Conservation (phyloP, 345 rosid species). For the Bruguiera sexangula region DNA sequence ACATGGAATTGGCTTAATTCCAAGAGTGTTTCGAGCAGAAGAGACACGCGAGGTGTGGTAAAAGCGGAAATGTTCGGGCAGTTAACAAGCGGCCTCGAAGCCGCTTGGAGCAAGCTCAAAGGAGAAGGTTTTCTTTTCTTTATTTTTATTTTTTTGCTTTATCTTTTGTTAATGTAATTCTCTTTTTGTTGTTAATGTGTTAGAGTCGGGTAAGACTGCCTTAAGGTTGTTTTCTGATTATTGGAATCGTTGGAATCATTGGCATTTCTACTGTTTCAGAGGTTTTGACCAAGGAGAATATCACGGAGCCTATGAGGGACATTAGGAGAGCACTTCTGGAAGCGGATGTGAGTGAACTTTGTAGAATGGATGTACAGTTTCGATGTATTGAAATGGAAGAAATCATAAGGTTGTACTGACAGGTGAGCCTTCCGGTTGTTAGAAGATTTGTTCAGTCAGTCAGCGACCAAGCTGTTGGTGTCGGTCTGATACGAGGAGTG, state of each 20-base stretch:
- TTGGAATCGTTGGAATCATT: too few relatives aligned
- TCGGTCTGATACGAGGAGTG: slow-evolving; percentile 79
- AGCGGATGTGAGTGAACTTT: slow-evolving; percentile 80
- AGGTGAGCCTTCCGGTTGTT: slow-evolving; percentile 98
- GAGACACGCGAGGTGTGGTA: slow-evolving; percentile 45
- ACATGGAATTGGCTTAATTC: slow-evolving; percentile 65
- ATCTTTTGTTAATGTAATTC: neutral
- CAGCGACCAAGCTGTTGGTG: slow-evolving; percentile 87
- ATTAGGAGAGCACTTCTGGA: slow-evolving; percentile 94
- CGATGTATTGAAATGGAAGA: neutral
- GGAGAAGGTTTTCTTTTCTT: slow-evolving; percentile 67
- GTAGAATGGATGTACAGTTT: slow-evolving; percentile 6
- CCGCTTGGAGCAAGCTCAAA: slow-evolving; percentile 97
- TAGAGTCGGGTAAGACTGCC: neutral
- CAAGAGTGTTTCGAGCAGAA: slow-evolving; percentile 36
- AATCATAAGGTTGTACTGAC: slow-evolving; percentile 18
- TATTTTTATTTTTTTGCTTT: neutral
- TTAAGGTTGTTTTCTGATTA: too few relatives aligned
- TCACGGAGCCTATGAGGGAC: slow-evolving; percentile 94
- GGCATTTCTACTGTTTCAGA: slow-evolving; percentile 39
- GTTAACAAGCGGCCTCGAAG: slow-evolving; percentile 83
- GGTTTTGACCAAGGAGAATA: slow-evolving; percentile 89
- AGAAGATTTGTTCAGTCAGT: slow-evolving; percentile 92
- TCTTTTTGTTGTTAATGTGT: neutral
- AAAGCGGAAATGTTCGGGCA: slow-evolving; percentile 97